Conservation (phyloP, 805 yeast genomes). For the baker's yeast (Saccharomyces cerevisiae) region DNA sequence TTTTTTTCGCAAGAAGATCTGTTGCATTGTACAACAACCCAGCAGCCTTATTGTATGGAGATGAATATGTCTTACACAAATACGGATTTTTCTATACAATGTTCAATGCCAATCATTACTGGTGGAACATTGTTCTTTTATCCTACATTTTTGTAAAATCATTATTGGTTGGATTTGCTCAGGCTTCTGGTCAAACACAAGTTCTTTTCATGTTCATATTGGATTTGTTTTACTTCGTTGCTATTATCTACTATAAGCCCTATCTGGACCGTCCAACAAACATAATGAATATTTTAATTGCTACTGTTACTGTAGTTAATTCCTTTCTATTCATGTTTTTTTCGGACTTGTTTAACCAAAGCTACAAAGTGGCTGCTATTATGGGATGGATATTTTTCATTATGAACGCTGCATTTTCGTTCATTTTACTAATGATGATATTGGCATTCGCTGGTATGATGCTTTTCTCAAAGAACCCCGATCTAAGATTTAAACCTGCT, state of each 20-base stretch:
- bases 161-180: conserved; percentile 69
- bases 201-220: conserved; percentile 66
- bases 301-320: conserved; percentile 65
- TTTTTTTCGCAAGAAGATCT: conserved; percentile 55
- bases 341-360: conserved; percentile 75
- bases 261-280: conserved; percentile 80
- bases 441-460: conserved; percentile 58
- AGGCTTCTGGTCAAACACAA: conserved; percentile 73
- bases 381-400: conserved; percentile 91
- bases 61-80: conserved; percentile 58
- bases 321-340: conserved; percentile 82
- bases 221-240: conserved; percentile 62
- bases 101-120: conserved; percentile 73
- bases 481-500: conserved; percentile 80
- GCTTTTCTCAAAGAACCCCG: conserved; percentile 74
- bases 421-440: conserved; percentile 62
- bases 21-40: conserved; percentile 60
- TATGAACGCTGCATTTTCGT: conserved; percentile 80
- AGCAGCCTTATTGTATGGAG: conserved; percentile 81
- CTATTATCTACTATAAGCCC: conserved; percentile 59
- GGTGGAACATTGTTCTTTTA: conserved; percentile 68
- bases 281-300: conserved; percentile 61
- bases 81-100: conserved; percentile 87
- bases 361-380: conserved; percentile 66
- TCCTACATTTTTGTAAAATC: conserved; percentile 58